Base-by-base conservation (phyloP, 176 grass and related monocot species). In the Phragmites australis region DNA sequence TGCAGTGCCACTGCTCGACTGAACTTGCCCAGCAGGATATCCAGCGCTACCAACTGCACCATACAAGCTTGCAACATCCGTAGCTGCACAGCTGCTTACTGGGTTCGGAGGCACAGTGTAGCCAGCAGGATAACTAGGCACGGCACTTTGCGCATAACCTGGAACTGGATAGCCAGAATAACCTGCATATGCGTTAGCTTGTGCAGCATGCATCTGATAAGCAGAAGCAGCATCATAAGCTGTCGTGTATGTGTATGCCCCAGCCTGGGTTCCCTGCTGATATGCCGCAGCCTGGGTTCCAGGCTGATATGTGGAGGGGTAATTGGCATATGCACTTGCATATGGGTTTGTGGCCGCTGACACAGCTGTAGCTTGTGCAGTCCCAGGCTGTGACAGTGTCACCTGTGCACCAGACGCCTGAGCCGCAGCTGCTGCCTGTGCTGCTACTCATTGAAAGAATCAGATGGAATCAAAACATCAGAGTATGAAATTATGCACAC, bases 141-240 rank as follows among this genome's bases (percentile, higher is more conserved):
- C 31, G 23, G 64, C 52, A 23, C 62, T 47, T 56, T 93, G 90
- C 17, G 80, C 70, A 17, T 93, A 90, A 6, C 76, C 50, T 41
- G 88, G 68, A 82, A 76, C 72, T 49, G 78, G 78, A 78, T 93
- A 93, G 23, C 85, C 87, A 70, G 87, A 51, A 68, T 89, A 89
- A 39, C 62, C 77, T 2, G 70, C 45, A 6, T 89, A 89, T 8
- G 82, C 32, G 11, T 16, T 78, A 40, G 79, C 72, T 76, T 75
- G 71, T 0, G 60, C 71, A 75, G 59, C 49, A 39, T 87, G 79
- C 73, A 71, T 34, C 74, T 87, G 85, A 12, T 89, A 89, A 76
- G 82, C 46, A 5, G 41, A 65, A 47, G 81, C 45, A 30, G 80
- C 47, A 70, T 84, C 82, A 75, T 81, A 85, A 64, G 61, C 17